Evolutionary conservation across 1,139 yeast genomes (phyloP), one percentile per base, ranked within the genome.

Genomic region (Diutina neorugosa): DNA sequence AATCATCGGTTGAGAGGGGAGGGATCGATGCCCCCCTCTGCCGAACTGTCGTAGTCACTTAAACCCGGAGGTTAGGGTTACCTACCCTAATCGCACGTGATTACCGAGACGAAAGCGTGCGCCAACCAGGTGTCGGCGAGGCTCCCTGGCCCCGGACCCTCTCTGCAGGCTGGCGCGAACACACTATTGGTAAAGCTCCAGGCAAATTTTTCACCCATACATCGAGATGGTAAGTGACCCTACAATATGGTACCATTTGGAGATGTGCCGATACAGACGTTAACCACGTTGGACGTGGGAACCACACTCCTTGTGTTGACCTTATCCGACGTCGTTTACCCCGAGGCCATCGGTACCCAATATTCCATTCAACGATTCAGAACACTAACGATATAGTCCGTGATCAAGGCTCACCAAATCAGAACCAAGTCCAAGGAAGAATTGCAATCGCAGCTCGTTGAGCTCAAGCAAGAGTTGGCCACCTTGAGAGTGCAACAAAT

Each of bases 341-440:
- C 43, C 6, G 43, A 5, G 43, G 9, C 9, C 18, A 40, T 16
- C 43, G 43, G 43, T 12, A 8, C 18, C 43, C 43, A 5, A 11
- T n/a, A 5, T 31, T 31, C 37, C 14, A 9, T 8, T 11, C 37
- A n/a, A 40, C 19, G 6, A n/a, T 6, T n/a, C 43, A 40, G 43
- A 8, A 1, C 18, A 40, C 43, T 31, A 31, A 31, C 37, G n/a
- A 11, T 31, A 31, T 31, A 31, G 37, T 31, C 37, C 37, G 37
- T 31, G 95, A 93, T 88, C 74, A 90, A 86, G 80, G 84, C 95
- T 79, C 88, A 80, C 82, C 97, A 91, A 84, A 86, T 94, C 76
- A 89, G 96, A 80, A 85, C 95, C 75, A 88, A 90, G 81, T 86
- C 96, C 73, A 91, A 91, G 88, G 94, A 89, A 66, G 93, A 90